Conservation (phyloP, 768 basidiomycete genomes). For the Filobasidium wieringae region DNA sequence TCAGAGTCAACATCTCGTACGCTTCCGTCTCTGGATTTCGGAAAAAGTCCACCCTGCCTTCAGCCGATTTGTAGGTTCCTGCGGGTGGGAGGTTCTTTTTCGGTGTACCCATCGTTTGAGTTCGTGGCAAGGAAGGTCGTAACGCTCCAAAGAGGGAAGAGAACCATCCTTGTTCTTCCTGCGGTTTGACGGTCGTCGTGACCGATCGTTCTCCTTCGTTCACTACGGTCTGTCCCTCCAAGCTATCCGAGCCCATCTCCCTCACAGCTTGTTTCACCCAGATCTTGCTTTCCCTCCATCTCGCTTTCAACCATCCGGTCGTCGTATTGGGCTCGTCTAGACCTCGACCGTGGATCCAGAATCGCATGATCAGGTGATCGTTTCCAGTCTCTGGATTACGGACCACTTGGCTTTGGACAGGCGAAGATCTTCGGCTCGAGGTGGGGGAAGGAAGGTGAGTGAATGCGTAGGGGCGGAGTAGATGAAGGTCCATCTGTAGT, state of each 20-base stretch:
- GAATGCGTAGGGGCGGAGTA: constrained; percentile 36
- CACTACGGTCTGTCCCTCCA: neutral
- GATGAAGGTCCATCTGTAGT: constrained; percentile 36
- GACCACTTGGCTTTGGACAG: constrained; percentile 25
- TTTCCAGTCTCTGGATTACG: constrained; percentile 30
- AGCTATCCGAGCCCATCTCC: constrained; percentile 3
- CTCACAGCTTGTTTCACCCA: constrained; percentile 8
- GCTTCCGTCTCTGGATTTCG: constrained; percentile 30
- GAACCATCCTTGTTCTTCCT: constrained; percentile 4
- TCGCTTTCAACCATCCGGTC: constrained; percentile 21
- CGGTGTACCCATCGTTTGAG: neutral
- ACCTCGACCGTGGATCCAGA: constrained; percentile 36
- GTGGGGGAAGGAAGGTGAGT: constrained; percentile 34
- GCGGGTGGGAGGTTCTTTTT: constrained; percentile 28
- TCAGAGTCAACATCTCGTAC: constrained; percentile 29
- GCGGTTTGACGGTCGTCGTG: neutral
- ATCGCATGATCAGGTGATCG: constrained; percentile 37
- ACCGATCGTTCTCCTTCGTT: neutral
- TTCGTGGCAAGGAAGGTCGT: neutral
- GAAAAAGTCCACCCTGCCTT: constrained; percentile 35
- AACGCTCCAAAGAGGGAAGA: constrained; percentile 23
- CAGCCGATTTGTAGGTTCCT: constrained; percentile 36
- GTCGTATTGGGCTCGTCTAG: constrained; percentile 26
- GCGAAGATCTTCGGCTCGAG: constrained; percentile 27
- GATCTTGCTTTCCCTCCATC: constrained; percentile 10